Conservation (phyloP, 441 rosid genomes). For the Dalechampia spathulata region DNA sequence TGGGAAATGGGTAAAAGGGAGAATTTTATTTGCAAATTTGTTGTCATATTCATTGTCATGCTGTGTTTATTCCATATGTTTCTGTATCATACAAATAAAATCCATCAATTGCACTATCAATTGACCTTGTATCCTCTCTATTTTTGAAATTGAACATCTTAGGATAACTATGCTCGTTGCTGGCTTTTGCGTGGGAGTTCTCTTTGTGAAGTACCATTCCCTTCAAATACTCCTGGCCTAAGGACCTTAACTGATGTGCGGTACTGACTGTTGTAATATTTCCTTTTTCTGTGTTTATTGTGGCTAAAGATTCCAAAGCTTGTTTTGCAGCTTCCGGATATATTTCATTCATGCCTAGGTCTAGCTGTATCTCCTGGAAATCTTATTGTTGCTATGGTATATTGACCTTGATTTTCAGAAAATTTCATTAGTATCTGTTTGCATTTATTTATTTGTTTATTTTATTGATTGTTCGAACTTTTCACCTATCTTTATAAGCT, state of each 20-base stretch:
- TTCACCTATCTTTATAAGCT: not conserved
- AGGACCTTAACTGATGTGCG: slow-evolving; percentile 65
- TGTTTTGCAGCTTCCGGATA: slow-evolving; percentile 68
- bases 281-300: slow-evolving; percentile 11
- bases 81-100: not conserved
- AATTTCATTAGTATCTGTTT: slow-evolving; percentile 4
- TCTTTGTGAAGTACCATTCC: slow-evolving; percentile 64
- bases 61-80: not conserved
- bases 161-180: slow-evolving; percentile 80
- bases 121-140: not conserved
- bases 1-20: not conserved
- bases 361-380: slow-evolving; percentile 78
- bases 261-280: slow-evolving; percentile 6
- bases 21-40: not conserved
- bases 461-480: not conserved
- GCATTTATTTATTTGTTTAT: slow-evolving; percentile 3
- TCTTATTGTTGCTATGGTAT: slow-evolving; percentile 76
- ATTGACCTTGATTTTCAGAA: slow-evolving; percentile 1
- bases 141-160: slow-evolving; percentile 9
- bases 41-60: not conserved
- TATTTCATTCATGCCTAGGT: slow-evolving; percentile 72
- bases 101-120: not conserved
- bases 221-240: slow-evolving; percentile 51
- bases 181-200: slow-evolving; percentile 56
- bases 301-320: slow-evolving; percentile 11